Conservation (phyloP, 2,329 filamentous ascomycete genomes). For the Domatiomyces catenatus region DNA sequence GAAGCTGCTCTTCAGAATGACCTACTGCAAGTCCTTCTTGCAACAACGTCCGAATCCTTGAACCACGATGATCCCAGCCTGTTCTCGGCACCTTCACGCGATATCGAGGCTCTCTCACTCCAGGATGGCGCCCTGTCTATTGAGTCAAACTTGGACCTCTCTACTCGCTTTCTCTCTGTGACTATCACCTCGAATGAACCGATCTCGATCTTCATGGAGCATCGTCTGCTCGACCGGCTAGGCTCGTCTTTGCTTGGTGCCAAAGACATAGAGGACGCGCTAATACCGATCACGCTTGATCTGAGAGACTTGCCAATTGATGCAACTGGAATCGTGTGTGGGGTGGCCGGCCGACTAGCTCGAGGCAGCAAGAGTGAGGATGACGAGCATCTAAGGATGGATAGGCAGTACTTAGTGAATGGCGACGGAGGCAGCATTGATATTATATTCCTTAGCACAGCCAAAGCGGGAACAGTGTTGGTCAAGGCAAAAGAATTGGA, state of each 20-base stretch:
- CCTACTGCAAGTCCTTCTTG: slow-evolving; percentile 14
- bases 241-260: slow-evolving; percentile 51
- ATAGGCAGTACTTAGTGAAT: not conserved
- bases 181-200: slow-evolving; percentile 32
- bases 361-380: slow-evolving; percentile 47
- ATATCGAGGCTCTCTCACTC: not conserved
- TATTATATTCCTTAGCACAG: slow-evolving; percentile 81
- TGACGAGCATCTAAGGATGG: slow-evolving; percentile 22
- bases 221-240: slow-evolving; percentile 28
- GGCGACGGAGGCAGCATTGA: slow-evolving; percentile 40
- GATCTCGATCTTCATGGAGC: slow-evolving; percentile 31
- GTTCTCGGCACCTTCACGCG: not conserved
- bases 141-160: slow-evolving; percentile 3
- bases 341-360: slow-evolving; percentile 70
- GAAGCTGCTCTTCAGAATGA: slow-evolving; percentile 13
- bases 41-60: slow-evolving; percentile 3
- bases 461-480: slow-evolving; percentile 76
- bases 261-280: slow-evolving; percentile 44
- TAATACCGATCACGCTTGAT: slow-evolving; percentile 80
- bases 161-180: slow-evolving; percentile 33
- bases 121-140: not conserved
- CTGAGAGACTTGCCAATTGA: slow-evolving; percentile 66
- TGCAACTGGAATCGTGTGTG: slow-evolving; percentile 87
- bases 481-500: slow-evolving; percentile 58
- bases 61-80: not conserved